A percentile compares a stretch with the other conserved stretches of the same genome.
Evolutionary conservation across 2,329 filamentous ascomycete genomes (phyloP).

Genomic region (Beauveria scarabaeidicola): DNA sequence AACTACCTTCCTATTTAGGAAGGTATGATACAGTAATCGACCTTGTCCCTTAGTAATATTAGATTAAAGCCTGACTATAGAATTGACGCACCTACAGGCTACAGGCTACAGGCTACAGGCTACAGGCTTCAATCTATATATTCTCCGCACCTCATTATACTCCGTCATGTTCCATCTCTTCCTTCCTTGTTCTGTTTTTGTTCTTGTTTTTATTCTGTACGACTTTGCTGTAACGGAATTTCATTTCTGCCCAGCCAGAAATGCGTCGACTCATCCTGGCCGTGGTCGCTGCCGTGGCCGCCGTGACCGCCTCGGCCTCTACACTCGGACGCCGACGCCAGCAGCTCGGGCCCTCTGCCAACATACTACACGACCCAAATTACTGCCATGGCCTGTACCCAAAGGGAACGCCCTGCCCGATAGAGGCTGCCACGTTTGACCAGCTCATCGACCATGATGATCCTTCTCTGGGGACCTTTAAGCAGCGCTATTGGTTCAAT

Average conservation of each 20-base stretch:
- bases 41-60: background rate
- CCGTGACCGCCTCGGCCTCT: background rate
- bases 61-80: background rate
- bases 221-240: background rate
- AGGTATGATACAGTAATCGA: background rate
- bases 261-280: background rate
- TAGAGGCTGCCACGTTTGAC: constrained; percentile 29
- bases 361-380: background rate
- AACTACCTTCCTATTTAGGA: background rate
- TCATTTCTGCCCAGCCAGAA: background rate
- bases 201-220: too few species aligned
- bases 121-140: background rate
- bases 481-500: constrained; percentile 74
- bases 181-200: too few species aligned
- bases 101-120: too few species aligned
- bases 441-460: constrained; percentile 52
- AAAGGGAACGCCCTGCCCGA: background rate
- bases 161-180: background rate
- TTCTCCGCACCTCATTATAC: background rate
- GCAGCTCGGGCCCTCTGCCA: background rate
- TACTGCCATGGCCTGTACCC: constrained; percentile 8
- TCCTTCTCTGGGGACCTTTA: constrained; percentile 49
- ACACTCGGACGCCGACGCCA: background rate
- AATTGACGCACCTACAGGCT: background rate
- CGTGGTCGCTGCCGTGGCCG: background rate